These are phyloP conservation scores for Stellera chamaejasme DNA, from an alignment of 345 rosid species.

Conservation along the genomic window DNA sequence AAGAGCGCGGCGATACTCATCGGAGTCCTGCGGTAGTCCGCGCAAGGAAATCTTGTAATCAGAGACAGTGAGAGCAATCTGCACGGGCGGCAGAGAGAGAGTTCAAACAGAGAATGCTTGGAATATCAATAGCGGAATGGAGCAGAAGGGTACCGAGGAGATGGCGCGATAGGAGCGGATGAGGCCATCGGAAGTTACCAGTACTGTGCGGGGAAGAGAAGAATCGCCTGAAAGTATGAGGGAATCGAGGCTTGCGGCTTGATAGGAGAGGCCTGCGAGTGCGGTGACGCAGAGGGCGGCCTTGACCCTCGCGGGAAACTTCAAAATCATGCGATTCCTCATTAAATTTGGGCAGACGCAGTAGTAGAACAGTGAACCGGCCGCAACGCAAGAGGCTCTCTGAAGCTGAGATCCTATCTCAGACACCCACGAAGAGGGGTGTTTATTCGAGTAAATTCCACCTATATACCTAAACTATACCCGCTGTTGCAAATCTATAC, in stretches of 20 bases:
- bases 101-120: background rate
- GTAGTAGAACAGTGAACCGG: too few relatives aligned
- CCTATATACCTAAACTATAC: too few relatives aligned
- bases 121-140: background rate
- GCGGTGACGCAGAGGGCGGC: slow-evolving; percentile 23
- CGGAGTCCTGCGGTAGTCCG: slow-evolving; percentile 31
- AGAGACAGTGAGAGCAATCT: slow-evolving; percentile 50
- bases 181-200: slow-evolving; percentile 29
- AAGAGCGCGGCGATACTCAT: slow-evolving; percentile 37
- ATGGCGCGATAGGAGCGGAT: slow-evolving; percentile 57
- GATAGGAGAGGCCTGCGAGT: slow-evolving; percentile 35
- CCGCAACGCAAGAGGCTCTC: too few relatives aligned
- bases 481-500: too few relatives aligned
- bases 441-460: too few relatives aligned
- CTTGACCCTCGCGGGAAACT: slow-evolving; percentile 32
- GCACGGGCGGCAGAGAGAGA: slow-evolving; percentile 11
- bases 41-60: slow-evolving; percentile 61
- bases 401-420: too few relatives aligned
- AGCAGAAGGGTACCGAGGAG: slow-evolving; percentile 30
- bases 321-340: slow-evolving; percentile 15
- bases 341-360: background rate
- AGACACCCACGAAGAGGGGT: too few relatives aligned
- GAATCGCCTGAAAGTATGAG: slow-evolving; percentile 19
- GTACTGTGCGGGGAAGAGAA: slow-evolving; percentile 13
- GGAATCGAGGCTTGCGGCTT: slow-evolving; percentile 15